Conservation (phyloP, 2,329 filamentous ascomycete species). For the Pseudodiploospora longispora region DNA sequence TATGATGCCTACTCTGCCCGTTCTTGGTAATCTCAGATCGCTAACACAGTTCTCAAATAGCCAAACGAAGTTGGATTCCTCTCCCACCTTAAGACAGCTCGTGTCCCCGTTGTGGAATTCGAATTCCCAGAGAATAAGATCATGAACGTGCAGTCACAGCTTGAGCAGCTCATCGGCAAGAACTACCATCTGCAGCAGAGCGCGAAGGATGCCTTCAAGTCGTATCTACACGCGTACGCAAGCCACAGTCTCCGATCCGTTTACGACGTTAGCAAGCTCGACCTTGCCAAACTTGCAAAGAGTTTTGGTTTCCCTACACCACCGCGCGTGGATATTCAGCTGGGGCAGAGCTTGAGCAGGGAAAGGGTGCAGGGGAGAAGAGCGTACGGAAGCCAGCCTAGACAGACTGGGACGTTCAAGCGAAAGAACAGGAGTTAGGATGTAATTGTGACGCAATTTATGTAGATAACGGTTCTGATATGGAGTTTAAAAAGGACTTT, state of each 20-base stretch:
- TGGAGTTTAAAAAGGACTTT: too few species aligned
- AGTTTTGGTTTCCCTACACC: conserved; percentile 73
- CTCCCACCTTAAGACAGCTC: conserved; percentile 79
- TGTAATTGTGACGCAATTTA: too few species aligned
- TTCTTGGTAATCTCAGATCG: background rate
- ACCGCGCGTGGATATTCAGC: conserved; percentile 71
- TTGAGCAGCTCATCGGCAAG: conserved; percentile 87
- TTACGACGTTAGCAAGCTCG: conserved; percentile 78
- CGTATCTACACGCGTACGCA: conserved; percentile 92
- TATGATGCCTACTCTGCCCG: too few species aligned
- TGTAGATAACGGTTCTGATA: too few species aligned
- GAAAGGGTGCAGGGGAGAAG: conserved; percentile 58
- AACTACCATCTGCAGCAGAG: conserved; percentile 97
- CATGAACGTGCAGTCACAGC: conserved; percentile 78
- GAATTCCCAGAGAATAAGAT: conserved; percentile 92
- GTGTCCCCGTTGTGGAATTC: conserved; percentile 91
- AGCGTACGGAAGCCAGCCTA: conserved; percentile 71
- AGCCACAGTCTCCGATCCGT: conserved; percentile 51
- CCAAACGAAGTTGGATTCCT: conserved; percentile 90
- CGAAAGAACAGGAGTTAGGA: conserved; percentile 8
- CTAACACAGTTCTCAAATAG: conserved; percentile 26
- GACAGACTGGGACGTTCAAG: conserved; percentile 35
- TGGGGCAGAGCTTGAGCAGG: conserved; percentile 72
- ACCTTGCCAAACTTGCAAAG: conserved; percentile 76
- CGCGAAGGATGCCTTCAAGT: conserved; percentile 70